These are phyloP conservation scores for Delphinella strobiligena DNA, from an alignment of 2,329 filamentous ascomycete genomes.

Conservation along the genomic window DNA sequence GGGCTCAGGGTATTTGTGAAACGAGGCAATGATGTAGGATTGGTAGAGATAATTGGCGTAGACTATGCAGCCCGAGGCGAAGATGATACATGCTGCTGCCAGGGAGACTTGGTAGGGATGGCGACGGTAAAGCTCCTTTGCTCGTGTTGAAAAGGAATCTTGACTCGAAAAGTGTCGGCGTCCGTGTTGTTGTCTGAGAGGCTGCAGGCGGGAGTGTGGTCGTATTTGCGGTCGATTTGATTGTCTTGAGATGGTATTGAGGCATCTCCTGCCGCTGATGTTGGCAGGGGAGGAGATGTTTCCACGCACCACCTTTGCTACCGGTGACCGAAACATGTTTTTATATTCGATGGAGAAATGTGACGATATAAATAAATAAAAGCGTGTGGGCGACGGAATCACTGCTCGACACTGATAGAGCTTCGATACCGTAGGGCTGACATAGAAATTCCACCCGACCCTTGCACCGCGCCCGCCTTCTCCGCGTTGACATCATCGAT, in stretches of 20 bases:
- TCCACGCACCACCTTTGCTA: background rate
- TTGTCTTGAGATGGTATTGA: conserved; percentile 11
- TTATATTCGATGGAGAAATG: background rate
- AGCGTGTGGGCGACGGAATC: too few species aligned
- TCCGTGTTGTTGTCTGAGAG: too few species aligned
- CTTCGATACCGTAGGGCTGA: too few species aligned
- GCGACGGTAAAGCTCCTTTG: conserved; percentile 22
- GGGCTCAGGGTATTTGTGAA: conserved; percentile 48
- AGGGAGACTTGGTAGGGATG: conserved; percentile 29
- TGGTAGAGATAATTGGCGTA: conserved; percentile 37
- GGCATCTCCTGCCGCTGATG: conserved; percentile 4
- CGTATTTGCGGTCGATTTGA: too few species aligned
- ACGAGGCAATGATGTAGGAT: conserved; percentile 34
- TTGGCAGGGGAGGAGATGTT: background rate
- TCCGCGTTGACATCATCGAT: background rate
- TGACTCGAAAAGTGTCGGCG: background rate
- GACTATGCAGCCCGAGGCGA: conserved; percentile 25
- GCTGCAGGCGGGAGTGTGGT: too few species aligned
- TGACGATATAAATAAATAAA: too few species aligned
- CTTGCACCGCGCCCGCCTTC: too few species aligned
- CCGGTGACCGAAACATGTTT: background rate
- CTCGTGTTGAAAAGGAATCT: conserved; percentile 14
- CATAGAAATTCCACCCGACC: too few species aligned
- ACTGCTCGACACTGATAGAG: too few species aligned
- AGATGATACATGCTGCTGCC: conserved; percentile 21